Evolutionary conservation across 176 grass and related monocot species (phyloP), one percentile per base, ranked within the genome.

Genomic region (Triticum urartu): DNA sequence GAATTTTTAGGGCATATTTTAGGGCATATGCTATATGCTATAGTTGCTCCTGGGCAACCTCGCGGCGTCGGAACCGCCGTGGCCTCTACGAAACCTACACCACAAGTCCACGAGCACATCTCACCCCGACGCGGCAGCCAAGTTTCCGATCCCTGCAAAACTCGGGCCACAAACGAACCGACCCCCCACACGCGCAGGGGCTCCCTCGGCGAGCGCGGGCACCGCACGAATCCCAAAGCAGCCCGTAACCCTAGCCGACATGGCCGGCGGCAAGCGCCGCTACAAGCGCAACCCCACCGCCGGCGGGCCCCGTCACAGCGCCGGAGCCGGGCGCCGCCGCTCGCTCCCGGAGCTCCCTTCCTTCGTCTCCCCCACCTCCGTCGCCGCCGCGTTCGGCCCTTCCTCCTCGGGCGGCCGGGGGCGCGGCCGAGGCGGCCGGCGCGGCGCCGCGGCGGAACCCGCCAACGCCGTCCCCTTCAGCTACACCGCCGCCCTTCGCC

Each of bases 191-290:
- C 48, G 48, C 48, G 48, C 78, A 77, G 5, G 5, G 12, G 14
- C 4, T 18, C 9, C 36, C 60, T 0, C 15, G 64, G 25, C 43
- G 2, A 26, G 30, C 42, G 65, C 24, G 30, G 7, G 13, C 56
- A 20, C 73, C 80, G 74, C 78, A 68, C 67, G 75, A 42, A 83
- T 90, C 59, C 30, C 36, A 8, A 35, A 64, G 38, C 67, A 20
- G 17, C 20, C 30, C 86, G 66, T 68, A 83, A 68, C 80, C 84
- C 84, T 83, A 79, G 65, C 72, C 77, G 30, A 25, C 86, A 94
- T 94, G 93, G 90, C 75, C 66, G 87, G 93, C 72, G 72, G 92
- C 62, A 92, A 85, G 87, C 72, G 81, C 48, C 88, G 68, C 68
- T 81, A 78, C 64, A 73, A 66, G 54, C 85, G 88, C 70, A 92